Conservation (phyloP, 2,329 filamentous ascomycete species). For the Cadophora malorum region DNA sequence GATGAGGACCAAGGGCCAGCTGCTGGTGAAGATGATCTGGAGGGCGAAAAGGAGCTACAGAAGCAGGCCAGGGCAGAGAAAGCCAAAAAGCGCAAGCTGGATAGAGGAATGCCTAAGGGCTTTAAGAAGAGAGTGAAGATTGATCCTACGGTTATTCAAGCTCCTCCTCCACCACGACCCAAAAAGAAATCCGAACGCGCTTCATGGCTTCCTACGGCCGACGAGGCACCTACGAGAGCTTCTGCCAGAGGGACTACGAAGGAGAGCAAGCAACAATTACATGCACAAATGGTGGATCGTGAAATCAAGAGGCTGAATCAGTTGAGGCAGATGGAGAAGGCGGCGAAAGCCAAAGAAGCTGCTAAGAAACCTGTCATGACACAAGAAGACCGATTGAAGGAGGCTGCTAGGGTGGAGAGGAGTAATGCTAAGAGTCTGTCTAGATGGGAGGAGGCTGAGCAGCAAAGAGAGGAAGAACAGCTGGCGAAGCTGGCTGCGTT, state of each 20-base stretch:
- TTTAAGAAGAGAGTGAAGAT: slow-evolving; percentile 81
- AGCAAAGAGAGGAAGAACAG: slow-evolving; percentile 83
- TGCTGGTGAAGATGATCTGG: slow-evolving; percentile 64
- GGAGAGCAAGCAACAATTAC: slow-evolving; percentile 60
- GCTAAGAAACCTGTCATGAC: slow-evolving; percentile 83
- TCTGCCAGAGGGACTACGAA: slow-evolving; percentile 69
- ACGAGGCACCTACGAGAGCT: slow-evolving; percentile 66
- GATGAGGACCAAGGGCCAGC: slow-evolving; percentile 79
- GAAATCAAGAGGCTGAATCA: slow-evolving; percentile 75
- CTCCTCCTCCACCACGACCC: slow-evolving; percentile 49
- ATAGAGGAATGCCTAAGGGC: slow-evolving; percentile 73
- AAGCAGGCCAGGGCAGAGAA: slow-evolving; percentile 73
- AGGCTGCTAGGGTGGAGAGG: slow-evolving; percentile 83
- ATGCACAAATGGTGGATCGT: slow-evolving; percentile 76
- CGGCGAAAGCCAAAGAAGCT: slow-evolving; percentile 67
- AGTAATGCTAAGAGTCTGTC: slow-evolving; percentile 90
- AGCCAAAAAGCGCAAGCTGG: slow-evolving; percentile 81
- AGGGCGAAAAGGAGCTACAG: slow-evolving; percentile 87
- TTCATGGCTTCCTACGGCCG: slow-evolving; percentile 70
- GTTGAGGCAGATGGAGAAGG: slow-evolving; percentile 68
- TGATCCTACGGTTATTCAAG: slow-evolving; percentile 55
- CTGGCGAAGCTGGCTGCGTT: slow-evolving; percentile 84
- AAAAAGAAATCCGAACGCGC: slow-evolving; percentile 76
- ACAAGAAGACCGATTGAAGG: slow-evolving; percentile 82
- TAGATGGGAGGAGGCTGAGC: slow-evolving; percentile 92